Percentiles rank a stretch among this genome's conserved stretches.
phyloP scores from a whole-genome alignment of 305 asterid genomes.

The Fraxinus sp. region DNA sequence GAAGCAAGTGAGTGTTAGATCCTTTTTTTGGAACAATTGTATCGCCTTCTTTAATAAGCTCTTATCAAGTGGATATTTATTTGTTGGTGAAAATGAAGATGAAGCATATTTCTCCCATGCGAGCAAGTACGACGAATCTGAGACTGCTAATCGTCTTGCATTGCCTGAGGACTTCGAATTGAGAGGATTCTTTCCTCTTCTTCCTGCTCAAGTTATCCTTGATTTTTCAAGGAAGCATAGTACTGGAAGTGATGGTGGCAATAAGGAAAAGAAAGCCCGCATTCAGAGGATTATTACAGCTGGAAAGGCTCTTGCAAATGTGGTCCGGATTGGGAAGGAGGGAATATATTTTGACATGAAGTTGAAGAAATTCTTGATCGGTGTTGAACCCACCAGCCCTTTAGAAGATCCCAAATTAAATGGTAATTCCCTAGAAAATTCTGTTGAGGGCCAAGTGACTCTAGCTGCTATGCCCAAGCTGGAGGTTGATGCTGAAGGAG shows the following conservation, averaged over 20 bases:
- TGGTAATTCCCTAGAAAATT: conserved; percentile 30
- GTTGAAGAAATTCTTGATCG: conserved; percentile 62
- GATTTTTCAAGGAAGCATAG: conserved; percentile 80
- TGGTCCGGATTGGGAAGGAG: conserved; percentile 54
- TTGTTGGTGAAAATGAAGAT: conserved; percentile 58
- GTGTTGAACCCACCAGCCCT: conserved; percentile 50
- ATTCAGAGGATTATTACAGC: conserved; percentile 81
- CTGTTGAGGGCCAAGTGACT: conserved; percentile 29
- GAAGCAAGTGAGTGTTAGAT: conserved; percentile 65
- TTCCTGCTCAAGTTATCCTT: conserved; percentile 86
- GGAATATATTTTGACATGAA: conserved; percentile 65
- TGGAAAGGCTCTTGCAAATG: conserved; percentile 80
- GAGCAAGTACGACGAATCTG: conserved; percentile 84
- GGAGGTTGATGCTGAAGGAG: conserved; percentile 42
- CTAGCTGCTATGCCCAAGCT: conserved; percentile 32
- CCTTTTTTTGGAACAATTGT: conserved; percentile 73
- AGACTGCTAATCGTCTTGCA: conserved; percentile 75
- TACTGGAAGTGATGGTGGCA: conserved; percentile 59
- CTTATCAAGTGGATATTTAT: conserved; percentile 31
- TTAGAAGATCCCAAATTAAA: conserved; percentile 34
- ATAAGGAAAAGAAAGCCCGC: conserved; percentile 59
- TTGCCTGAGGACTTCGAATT: conserved; percentile 87
- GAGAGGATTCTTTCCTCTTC: conserved; percentile 87
- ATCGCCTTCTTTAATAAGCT: conserved; percentile 67
- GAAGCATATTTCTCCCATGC: conserved; percentile 71